Evolutionary conservation across 306 rosid genomes (phyloP), one percentile per base, ranked within the genome.

Genomic region (Castanopsis chinensis): DNA sequence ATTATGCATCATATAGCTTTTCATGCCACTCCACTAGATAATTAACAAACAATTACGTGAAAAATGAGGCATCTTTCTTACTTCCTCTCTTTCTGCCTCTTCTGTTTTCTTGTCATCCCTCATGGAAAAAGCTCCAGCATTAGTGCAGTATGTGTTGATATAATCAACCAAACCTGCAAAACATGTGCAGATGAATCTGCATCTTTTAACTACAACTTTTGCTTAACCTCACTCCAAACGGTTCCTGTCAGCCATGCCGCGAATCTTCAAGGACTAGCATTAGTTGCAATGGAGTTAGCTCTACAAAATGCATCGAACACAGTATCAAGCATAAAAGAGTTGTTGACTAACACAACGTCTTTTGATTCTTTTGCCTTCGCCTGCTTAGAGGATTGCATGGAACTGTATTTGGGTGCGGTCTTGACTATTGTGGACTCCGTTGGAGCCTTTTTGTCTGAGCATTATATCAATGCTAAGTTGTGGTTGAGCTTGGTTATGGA

Each of bases 241-340:
- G 71, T 90, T 68, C 83, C 90, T 0, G 85, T 88, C 49, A 84
- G 93, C 77, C 88, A 81, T 35, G 59, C 77, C 0, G 43, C 86
- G 1, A 88, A 90, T 80, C 86, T 90, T 53, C 86, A 86, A 76
- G 93, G 90, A 19, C 27, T 90, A 19, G 93, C 87, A 1, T 17
- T 90, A 20, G 61, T 88, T 57, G 89, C 87, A 20, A 88, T 90
- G 93, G 93, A 90, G 74, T 83, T 90, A 7, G 90, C 93, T 21
- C 80, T 90, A 0, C 76, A 76, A 72, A 90, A 88, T 7, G 89
- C 79, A 49, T 84, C 87, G 3, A 69, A 64, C 68, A 82, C 90
- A 0, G 4, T 86, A 2, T 79, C 74, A 8, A 81, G 73, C 43
- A 86, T 86, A 70, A 82, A 82, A 43, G 69, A 80, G 80, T 72